These are phyloP conservation scores for Canna indica DNA, from an alignment of 176 grass and related monocot species.

Conservation along the genomic window DNA sequence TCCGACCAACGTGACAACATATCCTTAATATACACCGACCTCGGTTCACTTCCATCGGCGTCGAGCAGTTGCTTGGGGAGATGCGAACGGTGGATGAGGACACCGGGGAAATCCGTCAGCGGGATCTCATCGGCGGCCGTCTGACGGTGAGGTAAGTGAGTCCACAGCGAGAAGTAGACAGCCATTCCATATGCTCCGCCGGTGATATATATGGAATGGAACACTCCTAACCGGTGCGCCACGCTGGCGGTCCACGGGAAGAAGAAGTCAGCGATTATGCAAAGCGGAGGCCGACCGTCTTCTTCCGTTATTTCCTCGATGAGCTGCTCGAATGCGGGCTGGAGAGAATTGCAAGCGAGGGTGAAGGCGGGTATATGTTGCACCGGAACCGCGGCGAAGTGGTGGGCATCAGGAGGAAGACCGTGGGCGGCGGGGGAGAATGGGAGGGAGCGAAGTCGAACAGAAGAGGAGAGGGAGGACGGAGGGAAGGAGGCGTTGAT, in stretches of 20 bases:
- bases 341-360: constrained; percentile 39
- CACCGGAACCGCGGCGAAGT: constrained; percentile 29
- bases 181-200: constrained; percentile 42
- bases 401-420: too few relatives aligned
- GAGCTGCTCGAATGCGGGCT: constrained; percentile 39
- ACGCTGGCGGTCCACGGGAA: constrained; percentile 40
- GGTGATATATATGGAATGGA: constrained; percentile 38
- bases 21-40: constrained; percentile 34
- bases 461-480: constrained; percentile 19
- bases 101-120: constrained; percentile 31
- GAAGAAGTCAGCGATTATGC: constrained; percentile 49
- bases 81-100: constrained; percentile 43
- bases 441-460: constrained; percentile 37
- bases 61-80: constrained; percentile 24
- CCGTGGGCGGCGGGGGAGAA: constrained; percentile 40
- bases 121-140: constrained; percentile 24
- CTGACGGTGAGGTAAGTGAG: constrained; percentile 29
- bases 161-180: constrained; percentile 40
- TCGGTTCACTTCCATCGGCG: constrained; percentile 17
- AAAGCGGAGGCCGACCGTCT: constrained; percentile 10
- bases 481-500: background rate
- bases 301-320: constrained; percentile 16
- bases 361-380: constrained; percentile 44
- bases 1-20: constrained; percentile 13
- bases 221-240: constrained; percentile 19